Base-by-base conservation (phyloP, 225 moss, liverwort and hornwort species). In the Rhytidiadelphus loreus region DNA sequence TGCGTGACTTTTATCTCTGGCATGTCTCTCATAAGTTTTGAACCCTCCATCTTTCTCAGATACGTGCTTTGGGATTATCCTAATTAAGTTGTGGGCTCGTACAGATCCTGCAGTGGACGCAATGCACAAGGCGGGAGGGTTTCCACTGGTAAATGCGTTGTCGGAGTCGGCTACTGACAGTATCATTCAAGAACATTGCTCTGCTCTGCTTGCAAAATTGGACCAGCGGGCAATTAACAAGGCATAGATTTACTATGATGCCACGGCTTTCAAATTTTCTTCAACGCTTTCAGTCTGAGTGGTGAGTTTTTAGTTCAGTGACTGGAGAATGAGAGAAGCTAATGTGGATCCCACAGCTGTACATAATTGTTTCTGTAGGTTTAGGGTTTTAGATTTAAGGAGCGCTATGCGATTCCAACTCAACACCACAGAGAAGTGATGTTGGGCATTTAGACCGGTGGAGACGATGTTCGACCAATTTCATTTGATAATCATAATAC, bases 61-160 rank as follows among this genome's bases (percentile, higher is more conserved):
- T 59, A 73, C 18, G 25, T 82, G 57, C 55, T 75, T 63, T 39
- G 50, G 32, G 43, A 71, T 59, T 39, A 80, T 77, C 76, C 56
- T 88, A 64, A 91, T 80, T 16, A 43, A 66, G 48, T 48, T 37
- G 83, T 92, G 61, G 90, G 75, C 69, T 69, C 68, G 83, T 41
- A 56, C 93, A 97, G 98, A 93, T 90, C 95, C 96, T 89, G 97
- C 98, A 83, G 92, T 96, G 69, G 97, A 95, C 87, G 97, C 94
- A 83, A 91, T 98, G 90, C 92, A 91, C 50, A 89, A 91, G 79
- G 92, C 88, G 73, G 95, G 95, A 83, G 94, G 92, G 53, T 86
- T 90, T 88, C 86, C 92, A 53, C 64, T 94, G 46, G 89, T 98
- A 39, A 88, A 86, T 77, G 83, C 86, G 50, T 89, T 97, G 58